These are phyloP conservation scores for Cylindricascospora bacillispora DNA, from an alignment of 1,139 yeast species.

Conservation along the genomic window DNA sequence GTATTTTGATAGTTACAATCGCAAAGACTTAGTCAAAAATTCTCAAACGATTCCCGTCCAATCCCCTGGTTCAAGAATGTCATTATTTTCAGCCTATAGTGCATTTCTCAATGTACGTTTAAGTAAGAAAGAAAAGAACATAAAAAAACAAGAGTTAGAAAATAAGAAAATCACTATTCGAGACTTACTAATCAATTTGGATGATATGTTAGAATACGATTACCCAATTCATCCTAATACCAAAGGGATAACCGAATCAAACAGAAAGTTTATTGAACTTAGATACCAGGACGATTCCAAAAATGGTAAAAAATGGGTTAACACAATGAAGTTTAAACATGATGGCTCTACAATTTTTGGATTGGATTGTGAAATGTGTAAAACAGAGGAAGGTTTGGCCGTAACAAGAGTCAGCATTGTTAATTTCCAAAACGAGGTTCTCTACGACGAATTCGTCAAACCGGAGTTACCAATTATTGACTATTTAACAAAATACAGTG, in stretches of 20 bases:
- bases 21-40: constrained; percentile 27
- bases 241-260: constrained; percentile 10
- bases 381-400: constrained; percentile 46
- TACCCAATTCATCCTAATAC: constrained; percentile 49
- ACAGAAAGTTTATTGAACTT: constrained; percentile 6
- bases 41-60: constrained; percentile 16
- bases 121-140: constrained; percentile 40
- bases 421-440: constrained; percentile 44
- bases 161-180: constrained; percentile 35
- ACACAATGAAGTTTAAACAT: constrained; percentile 40
- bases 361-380: constrained; percentile 89
- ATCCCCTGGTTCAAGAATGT: constrained; percentile 52
- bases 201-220: constrained; percentile 34
- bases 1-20: constrained; percentile 1
- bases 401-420: constrained; percentile 69
- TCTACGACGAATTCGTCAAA: constrained; percentile 64
- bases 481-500: constrained; percentile 74
- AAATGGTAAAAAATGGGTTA: constrained; percentile 36
- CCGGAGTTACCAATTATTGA: constrained; percentile 66
- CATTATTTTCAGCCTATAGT: constrained; percentile 41
- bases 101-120: constrained; percentile 46
- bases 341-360: constrained; percentile 58
- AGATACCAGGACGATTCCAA: constrained; percentile 5
- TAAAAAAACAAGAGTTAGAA: constrained; percentile 26
- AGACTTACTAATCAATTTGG: constrained; percentile 39